Evolutionary conservation across 768 basidiomycete genomes (phyloP).

Genomic region (Psilocybe tampanensis): DNA sequence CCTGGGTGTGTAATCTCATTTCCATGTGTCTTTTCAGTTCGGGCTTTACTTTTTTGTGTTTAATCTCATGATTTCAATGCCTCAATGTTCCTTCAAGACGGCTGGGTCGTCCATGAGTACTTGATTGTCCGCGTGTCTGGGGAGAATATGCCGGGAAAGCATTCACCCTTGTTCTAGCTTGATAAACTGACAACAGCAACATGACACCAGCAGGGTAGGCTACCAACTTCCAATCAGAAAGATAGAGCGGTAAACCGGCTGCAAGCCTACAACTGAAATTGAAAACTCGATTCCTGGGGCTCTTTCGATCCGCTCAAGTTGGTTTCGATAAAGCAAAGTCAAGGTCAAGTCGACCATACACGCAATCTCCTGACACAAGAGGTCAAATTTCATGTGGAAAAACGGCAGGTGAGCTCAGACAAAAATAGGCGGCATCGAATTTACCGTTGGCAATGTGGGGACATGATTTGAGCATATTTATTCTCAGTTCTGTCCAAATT

Average conservation of each 20-base stretch:
- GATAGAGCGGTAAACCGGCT: neutral
- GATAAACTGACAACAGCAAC: neutral
- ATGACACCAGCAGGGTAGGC: neutral
- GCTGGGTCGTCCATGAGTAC: no score
- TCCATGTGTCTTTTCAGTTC: neutral
- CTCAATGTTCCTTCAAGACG: no score
- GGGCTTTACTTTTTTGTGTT: neutral
- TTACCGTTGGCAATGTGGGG: neutral
- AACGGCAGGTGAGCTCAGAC: neutral
- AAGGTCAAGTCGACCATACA: no score
- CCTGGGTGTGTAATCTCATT: neutral
- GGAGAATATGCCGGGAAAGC: neutral
- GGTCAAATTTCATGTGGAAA: neutral
- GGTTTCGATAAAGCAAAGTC: no score
- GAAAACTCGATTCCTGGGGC: no score
- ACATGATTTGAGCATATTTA: neutral
- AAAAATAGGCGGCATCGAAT: neutral
- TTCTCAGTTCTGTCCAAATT: neutral
- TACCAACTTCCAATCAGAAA: constrained; percentile 4
- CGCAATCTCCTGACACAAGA: no score
- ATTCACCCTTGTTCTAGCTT: neutral
- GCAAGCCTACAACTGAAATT: no score
- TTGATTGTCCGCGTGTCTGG: no score
- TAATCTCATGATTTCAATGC: no score
- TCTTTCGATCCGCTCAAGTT: no score